phyloP scores from a whole-genome alignment of 2,329 filamentous ascomycete species.

The Apiospora pterosperma region DNA sequence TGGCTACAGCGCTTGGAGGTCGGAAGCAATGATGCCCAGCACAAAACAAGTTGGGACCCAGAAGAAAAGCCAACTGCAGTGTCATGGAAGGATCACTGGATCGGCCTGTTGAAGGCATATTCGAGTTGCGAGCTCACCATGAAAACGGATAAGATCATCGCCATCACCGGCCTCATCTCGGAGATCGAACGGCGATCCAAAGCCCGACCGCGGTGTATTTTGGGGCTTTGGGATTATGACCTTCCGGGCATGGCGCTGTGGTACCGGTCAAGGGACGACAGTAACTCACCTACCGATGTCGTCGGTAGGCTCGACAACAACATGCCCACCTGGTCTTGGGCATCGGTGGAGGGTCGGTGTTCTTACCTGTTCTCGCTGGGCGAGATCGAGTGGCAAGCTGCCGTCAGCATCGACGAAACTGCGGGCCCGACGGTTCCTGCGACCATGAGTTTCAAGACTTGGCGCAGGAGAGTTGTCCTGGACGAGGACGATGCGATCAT shows the following conservation, averaged over 20 bases:
- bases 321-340: slow-evolving; percentile 9
- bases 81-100: slow-evolving; percentile 8
- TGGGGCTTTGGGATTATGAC: slow-evolving; percentile 10
- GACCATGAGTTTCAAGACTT: not conserved
- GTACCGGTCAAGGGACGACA: not conserved
- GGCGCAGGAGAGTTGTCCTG: not conserved
- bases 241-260: slow-evolving; percentile 4
- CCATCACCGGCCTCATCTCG: slow-evolving; percentile 4
- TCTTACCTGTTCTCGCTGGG: not conserved
- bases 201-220: not conserved
- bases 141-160: slow-evolving; percentile 8
- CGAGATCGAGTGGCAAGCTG: not conserved
- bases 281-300: not conserved
- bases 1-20: slow-evolving; percentile 7
- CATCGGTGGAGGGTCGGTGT: slow-evolving; percentile 6
- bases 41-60: not conserved
- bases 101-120: slow-evolving; percentile 3
- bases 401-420: not conserved
- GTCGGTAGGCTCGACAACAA: not conserved
- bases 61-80: not conserved
- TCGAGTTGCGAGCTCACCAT: slow-evolving; percentile 6
- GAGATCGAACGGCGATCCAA: slow-evolving; percentile 3
- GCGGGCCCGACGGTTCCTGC: not conserved
- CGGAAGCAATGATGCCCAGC: not conserved
- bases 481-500: not conserved